Percentiles rank a stretch among this genome's conserved stretches.
Evolutionary conservation across 108 stramenopile genomes (phyloP).

Genomic region (Cyclotella atomus): DNA sequence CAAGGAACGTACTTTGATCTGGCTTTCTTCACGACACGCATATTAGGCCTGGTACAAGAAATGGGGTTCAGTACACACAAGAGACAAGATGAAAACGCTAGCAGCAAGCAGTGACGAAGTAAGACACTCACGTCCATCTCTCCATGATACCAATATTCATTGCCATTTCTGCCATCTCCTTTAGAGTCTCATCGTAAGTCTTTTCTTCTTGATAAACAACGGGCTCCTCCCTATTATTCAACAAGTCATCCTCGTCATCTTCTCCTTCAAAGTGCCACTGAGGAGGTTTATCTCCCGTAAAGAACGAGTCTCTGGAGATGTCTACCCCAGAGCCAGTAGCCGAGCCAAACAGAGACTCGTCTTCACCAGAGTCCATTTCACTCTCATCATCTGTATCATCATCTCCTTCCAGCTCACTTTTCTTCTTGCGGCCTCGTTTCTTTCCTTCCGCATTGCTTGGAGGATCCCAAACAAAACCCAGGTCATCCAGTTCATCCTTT

Average conservation of each 20-base stretch:
- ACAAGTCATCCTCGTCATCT: slow-evolving; percentile 39
- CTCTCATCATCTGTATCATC: slow-evolving; percentile 23
- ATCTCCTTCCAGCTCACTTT: slow-evolving; percentile 57
- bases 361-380: slow-evolving; percentile 1
- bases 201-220: slow-evolving; percentile 49
- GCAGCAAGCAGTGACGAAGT: slow-evolving; percentile 1
- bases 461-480: slow-evolving; percentile 88
- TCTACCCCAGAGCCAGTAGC: slow-evolving; percentile 17
- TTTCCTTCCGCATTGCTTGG: slow-evolving; percentile 60
- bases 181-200: slow-evolving; percentile 62
- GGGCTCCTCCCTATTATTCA: slow-evolving; percentile 53
- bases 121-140: slow-evolving; percentile 50
- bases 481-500: slow-evolving; percentile 64
- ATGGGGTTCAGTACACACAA: background rate
- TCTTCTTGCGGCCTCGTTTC: slow-evolving; percentile 64
- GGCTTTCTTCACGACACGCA: slow-evolving; percentile 69
- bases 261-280: slow-evolving; percentile 76
- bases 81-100: background rate
- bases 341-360: slow-evolving; percentile 26
- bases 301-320: slow-evolving; percentile 36
- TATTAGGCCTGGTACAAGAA: slow-evolving; percentile 40
- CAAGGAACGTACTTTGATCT: slow-evolving; percentile 75
- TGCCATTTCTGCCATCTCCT: slow-evolving; percentile 65
- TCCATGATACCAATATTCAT: slow-evolving; percentile 73
- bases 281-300: slow-evolving; percentile 55